These are phyloP conservation scores for Coemansia reversa DNA, from an alignment of 192 early-diverging fungal species.

Conservation along the genomic window DNA sequence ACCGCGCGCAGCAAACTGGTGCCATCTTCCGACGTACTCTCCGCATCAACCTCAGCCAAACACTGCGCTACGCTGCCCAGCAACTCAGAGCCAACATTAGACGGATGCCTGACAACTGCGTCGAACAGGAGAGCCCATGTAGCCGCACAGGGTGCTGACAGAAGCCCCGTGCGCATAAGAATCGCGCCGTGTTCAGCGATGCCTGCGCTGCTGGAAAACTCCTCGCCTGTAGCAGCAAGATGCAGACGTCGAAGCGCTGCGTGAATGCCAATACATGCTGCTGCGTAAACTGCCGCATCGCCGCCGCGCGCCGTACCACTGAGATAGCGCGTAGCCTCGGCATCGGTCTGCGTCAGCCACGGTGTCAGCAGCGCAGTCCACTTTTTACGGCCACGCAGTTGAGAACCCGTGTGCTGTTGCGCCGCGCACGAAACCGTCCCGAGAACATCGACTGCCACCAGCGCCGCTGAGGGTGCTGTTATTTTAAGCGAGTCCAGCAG, in stretches of 20 bases:
- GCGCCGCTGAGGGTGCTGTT: background rate
- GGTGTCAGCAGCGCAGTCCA: slow-evolving; percentile 20
- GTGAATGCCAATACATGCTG: no score
- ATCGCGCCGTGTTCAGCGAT: no score
- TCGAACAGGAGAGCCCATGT: background rate
- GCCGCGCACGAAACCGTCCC: slow-evolving; percentile 15
- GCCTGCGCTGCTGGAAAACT: no score
- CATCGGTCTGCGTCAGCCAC: slow-evolving; percentile 7
- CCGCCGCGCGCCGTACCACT: no score
- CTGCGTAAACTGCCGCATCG: no score
- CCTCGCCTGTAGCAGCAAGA: no score
- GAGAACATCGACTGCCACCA: slow-evolving; percentile 22
- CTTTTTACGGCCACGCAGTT: slow-evolving; percentile 8
- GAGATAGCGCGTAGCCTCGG: no score
- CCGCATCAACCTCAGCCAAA: background rate
- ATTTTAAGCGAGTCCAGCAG: slow-evolving; percentile 8
- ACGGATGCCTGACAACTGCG: background rate
- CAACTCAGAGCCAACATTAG: background rate
- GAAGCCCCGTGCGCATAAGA: no score
- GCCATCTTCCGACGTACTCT: background rate
- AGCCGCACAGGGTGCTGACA: no score
- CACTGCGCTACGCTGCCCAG: background rate
- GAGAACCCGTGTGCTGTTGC: slow-evolving; percentile 7
- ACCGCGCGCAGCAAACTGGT: background rate
- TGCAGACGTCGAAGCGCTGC: no score